A percentile compares a stretch with the other conserved stretches of the same genome.
Conservation (phyloP, 164 flowering plant species). For the Piper betle region DNA sequence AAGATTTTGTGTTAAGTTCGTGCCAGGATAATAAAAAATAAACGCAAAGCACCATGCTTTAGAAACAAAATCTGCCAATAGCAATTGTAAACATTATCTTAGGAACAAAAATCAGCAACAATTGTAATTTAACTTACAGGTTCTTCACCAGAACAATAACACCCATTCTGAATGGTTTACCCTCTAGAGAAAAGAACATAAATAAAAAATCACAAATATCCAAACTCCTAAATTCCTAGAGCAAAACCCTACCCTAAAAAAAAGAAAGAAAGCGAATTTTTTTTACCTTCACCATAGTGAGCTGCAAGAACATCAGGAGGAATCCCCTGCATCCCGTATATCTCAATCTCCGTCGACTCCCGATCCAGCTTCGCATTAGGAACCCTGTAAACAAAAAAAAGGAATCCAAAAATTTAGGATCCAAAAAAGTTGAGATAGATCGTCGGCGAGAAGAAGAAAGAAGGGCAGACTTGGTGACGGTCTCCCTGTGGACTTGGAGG, state of each 20-base stretch:
- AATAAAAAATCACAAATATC: neutral
- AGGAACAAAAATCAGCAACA: neutral
- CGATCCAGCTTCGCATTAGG: slow-evolving; percentile 94
- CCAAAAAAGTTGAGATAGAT: neutral
- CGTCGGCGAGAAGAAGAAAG: too few relatives aligned
- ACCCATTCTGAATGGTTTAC: neutral
- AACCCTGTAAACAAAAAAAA: slow-evolving; percentile 58
- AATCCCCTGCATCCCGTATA: slow-evolving; percentile 98
- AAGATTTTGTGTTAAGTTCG: too few relatives aligned
- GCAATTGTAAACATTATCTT: neutral
- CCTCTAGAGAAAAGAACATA: neutral
- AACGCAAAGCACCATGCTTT: neutral
- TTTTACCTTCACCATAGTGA: slow-evolving; percentile 95
- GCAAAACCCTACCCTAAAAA: neutral
- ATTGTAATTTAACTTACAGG: neutral
- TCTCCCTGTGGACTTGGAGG: slow-evolving; percentile 95
- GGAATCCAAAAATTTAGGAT: neutral
- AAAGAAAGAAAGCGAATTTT: neutral
- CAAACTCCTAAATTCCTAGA: neutral
- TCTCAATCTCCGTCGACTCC: slow-evolving; percentile 91
- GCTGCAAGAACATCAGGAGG: slow-evolving; percentile 83
- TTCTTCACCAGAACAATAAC: neutral
- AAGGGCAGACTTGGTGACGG: slow-evolving; percentile 58
- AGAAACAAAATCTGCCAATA: neutral
- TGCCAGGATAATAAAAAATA: too few relatives aligned